Percentiles rank a stretch among this genome's conserved stretches.
Conservation (phyloP, 768 basidiomycete genomes). For the Dioszegia hungarica region DNA sequence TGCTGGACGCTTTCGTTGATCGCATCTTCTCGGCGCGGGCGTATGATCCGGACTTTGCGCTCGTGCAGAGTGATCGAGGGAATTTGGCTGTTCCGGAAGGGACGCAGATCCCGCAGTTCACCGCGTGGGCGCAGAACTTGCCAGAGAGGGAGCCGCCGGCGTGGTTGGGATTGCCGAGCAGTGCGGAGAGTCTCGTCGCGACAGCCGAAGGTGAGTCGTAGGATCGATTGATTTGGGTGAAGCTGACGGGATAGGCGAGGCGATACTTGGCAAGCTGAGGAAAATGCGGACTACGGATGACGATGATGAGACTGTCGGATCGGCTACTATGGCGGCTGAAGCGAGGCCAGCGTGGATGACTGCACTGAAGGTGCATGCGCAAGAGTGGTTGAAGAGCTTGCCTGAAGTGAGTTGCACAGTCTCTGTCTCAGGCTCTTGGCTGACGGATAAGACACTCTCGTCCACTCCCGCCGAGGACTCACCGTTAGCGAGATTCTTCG, state of each 20-base stretch:
- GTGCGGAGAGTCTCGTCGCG: conserved; percentile 88
- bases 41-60: conserved; percentile 88
- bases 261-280: conserved; percentile 72
- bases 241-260: conserved; percentile 27
- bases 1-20: conserved; percentile 90
- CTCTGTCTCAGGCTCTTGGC: conserved; percentile 51
- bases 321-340: background rate
- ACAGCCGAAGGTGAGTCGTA: conserved; percentile 68
- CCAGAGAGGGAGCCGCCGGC: conserved; percentile 91
- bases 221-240: background rate
- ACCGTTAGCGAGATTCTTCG: conserved; percentile 82
- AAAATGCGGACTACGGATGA: conserved; percentile 68
- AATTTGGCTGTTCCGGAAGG: conserved; percentile 74
- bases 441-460: conserved; percentile 51
- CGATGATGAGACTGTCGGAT: conserved; percentile 29
- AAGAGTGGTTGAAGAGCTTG: conserved; percentile 72
- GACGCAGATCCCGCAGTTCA: conserved; percentile 83
- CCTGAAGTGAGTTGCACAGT: conserved; percentile 59
- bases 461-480: conserved; percentile 56
- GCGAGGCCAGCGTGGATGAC: conserved; percentile 95
- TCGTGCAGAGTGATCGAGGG: conserved; percentile 59
- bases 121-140: conserved; percentile 78
- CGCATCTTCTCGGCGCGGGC: conserved; percentile 77
- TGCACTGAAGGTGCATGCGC: conserved; percentile 69
- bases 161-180: conserved; percentile 88